Evolutionary conservation across 352 stramenopile species (phyloP).

Genomic region (Lagenidium sp.): DNA sequence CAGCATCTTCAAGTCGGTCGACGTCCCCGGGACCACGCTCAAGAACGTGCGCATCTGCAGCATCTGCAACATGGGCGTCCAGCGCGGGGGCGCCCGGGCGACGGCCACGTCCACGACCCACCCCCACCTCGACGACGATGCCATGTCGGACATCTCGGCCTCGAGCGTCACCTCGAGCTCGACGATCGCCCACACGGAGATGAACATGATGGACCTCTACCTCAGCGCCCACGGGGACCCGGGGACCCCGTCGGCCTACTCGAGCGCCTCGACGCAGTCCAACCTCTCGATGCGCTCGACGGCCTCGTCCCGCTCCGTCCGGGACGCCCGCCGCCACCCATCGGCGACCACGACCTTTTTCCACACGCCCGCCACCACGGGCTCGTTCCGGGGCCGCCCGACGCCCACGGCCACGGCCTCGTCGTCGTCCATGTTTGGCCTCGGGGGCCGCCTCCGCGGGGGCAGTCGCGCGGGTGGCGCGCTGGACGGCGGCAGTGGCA

Average conservation of each 20-base stretch:
- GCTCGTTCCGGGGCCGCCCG: not conserved
- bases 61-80: conserved; percentile 80
- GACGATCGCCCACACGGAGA: conserved; percentile 76
- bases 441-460: conserved; percentile 10
- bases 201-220: conserved; percentile 81
- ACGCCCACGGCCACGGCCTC: not conserved
- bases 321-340: conserved; percentile 22
- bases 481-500: conserved; percentile 44
- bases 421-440: conserved; percentile 1
- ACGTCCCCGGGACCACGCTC: conserved; percentile 71
- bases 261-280: conserved; percentile 57
- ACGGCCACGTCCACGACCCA: conserved; percentile 3
- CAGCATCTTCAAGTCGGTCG: conserved; percentile 70
- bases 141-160: conserved; percentile 68
- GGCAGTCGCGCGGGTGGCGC: conserved; percentile 17
- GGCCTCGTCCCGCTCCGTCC: conserved; percentile 46
- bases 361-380: conserved; percentile 7
- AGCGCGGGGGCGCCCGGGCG: conserved; percentile 14
- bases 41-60: conserved; percentile 82
- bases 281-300: conserved; percentile 77
- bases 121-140: conserved; percentile 22
- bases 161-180: conserved; percentile 72
- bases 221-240: conserved; percentile 41
- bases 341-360: not conserved
- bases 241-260: conserved; percentile 67